Percentiles rank a stretch among this genome's conserved stretches.
Evolutionary conservation across 2,329 filamentous ascomycete species (phyloP).

Genomic region (Chaetomiaceae sp.): DNA sequence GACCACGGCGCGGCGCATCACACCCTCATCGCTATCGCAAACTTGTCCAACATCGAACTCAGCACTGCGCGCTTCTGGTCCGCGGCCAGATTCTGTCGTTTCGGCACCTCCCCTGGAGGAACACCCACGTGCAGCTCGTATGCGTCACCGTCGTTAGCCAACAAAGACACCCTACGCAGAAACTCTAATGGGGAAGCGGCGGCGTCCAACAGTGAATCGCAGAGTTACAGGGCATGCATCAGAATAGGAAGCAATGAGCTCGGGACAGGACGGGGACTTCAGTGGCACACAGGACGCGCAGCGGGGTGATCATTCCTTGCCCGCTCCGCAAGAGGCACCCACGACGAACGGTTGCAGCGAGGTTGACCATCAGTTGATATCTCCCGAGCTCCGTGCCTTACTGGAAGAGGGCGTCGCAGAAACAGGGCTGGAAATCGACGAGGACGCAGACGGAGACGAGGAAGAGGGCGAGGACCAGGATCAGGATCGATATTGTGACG

Average conservation of each 20-base stretch:
- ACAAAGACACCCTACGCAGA: background rate
- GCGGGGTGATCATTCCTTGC: background rate
- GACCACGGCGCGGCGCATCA: too few relatives aligned
- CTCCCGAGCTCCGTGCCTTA: constrained; percentile 6
- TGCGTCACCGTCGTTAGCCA: constrained; percentile 2
- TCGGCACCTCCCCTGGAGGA: background rate
- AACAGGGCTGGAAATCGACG: constrained; percentile 14
- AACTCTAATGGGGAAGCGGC: constrained; percentile 21
- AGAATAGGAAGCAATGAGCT: constrained; percentile 15
- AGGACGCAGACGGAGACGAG: constrained; percentile 8
- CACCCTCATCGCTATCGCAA: background rate
- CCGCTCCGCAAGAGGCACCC: background rate
- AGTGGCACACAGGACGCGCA: constrained; percentile 5
- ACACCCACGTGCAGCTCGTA: background rate
- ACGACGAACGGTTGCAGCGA: background rate
- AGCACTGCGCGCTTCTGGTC: constrained; percentile 5
- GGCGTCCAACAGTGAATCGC: constrained; percentile 5
- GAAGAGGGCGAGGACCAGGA: constrained; percentile 10
- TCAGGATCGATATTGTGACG: too few relatives aligned
- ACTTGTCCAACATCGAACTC: background rate
- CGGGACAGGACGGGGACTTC: constrained; percentile 3
- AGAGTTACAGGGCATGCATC: constrained; percentile 12
- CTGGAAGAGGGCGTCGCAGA: background rate
- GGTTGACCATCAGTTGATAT: background rate
- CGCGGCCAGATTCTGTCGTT: constrained; percentile 5